Evolutionary conservation across 306 rosid genomes (phyloP).

Genomic region (Clitoria ternatea): DNA sequence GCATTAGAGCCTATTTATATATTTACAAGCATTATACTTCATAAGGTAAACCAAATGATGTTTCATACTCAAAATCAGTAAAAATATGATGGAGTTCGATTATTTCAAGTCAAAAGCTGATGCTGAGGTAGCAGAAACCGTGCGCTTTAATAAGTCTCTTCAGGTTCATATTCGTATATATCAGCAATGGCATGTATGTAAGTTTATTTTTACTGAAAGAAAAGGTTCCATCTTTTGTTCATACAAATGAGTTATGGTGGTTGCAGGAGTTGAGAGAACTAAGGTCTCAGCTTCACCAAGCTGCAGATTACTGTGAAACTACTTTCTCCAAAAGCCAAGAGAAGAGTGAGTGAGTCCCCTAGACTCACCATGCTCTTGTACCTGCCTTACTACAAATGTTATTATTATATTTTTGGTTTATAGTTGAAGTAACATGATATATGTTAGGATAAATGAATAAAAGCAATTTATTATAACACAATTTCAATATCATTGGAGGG

Average conservation of each 20-base stretch:
- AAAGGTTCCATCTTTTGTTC: background rate
- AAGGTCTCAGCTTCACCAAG: slow-evolving; percentile 68
- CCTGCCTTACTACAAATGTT: background rate
- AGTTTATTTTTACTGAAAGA: background rate
- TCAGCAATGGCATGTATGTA: background rate
- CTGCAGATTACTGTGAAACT: slow-evolving; percentile 77
- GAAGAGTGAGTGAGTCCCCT: slow-evolving; percentile 55
- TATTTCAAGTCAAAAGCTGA: slow-evolving; percentile 28
- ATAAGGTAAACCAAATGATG: background rate
- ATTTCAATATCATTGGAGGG: too few species aligned
- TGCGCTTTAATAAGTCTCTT: slow-evolving; percentile 54
- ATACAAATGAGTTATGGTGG: background rate
- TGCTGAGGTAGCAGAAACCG: slow-evolving; percentile 29
- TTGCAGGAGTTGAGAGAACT: slow-evolving; percentile 64
- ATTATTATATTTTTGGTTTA: too few species aligned
- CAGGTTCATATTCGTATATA: slow-evolving; percentile 41
- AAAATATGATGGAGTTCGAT: slow-evolving; percentile 32
- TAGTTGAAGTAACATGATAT: too few species aligned
- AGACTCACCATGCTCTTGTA: background rate
- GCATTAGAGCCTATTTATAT: background rate
- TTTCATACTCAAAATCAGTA: background rate
- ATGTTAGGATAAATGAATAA: too few species aligned
- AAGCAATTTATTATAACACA: too few species aligned
- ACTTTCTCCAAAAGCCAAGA: slow-evolving; percentile 51
- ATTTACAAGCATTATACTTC: background rate